These are phyloP conservation scores for Glaciozyma antarctica DNA, from an alignment of 768 basidiomycete genomes.

Conservation along the genomic window DNA sequence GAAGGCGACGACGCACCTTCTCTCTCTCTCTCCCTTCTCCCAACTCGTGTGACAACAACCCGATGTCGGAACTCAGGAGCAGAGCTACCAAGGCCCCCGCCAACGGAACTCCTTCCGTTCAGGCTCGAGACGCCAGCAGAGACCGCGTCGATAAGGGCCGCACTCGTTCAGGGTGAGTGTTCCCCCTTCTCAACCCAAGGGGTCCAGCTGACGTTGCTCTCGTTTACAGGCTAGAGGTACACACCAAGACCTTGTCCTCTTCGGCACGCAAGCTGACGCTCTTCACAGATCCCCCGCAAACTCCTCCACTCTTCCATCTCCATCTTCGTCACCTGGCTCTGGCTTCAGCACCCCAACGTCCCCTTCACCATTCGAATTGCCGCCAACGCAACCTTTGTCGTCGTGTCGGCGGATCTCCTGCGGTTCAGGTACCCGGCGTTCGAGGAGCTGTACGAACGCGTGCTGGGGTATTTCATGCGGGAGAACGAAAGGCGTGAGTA, in stretches of 20 bases:
- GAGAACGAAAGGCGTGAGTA: conserved; percentile 14
- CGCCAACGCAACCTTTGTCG: conserved; percentile 14
- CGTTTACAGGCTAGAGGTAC: neutral
- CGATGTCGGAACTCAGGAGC: neutral
- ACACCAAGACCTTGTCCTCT: neutral
- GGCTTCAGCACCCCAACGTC: conserved; percentile 25
- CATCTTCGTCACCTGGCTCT: conserved; percentile 26
- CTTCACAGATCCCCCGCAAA: conserved; percentile 32
- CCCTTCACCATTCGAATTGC: conserved; percentile 15
- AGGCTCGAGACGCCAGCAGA: neutral
- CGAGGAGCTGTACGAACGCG: conserved; percentile 10
- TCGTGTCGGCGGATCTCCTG: conserved; percentile 27
- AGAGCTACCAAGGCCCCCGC: neutral
- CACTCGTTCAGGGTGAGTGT: conserved; percentile 18
- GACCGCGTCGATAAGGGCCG: conserved; percentile 26
- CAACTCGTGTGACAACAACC: no score
- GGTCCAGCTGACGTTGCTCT: neutral
- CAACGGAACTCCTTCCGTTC: neutral
- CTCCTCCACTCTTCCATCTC: conserved; percentile 30
- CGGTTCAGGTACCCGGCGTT: conserved; percentile 26
- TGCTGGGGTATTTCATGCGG: conserved; percentile 30
- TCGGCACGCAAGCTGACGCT: neutral
- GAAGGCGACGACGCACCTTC: no score
- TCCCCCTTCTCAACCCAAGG: neutral
- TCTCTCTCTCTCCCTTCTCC: neutral